These are phyloP conservation scores for Lepidium campestre DNA, from an alignment of 441 rosid genomes.

Conservation along the genomic window DNA sequence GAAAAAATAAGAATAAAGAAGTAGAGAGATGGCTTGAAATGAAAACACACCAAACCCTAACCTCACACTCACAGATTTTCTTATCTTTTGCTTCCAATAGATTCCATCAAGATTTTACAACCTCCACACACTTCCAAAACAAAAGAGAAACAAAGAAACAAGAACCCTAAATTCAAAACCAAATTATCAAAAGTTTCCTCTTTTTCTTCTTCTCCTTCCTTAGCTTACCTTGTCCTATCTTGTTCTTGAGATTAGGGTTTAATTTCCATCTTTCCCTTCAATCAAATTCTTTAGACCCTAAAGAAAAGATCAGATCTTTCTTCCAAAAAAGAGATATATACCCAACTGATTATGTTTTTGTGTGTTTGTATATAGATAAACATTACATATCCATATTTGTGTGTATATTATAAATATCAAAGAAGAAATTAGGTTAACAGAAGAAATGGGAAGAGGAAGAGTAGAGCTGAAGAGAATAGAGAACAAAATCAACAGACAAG, in stretches of 20 bases:
- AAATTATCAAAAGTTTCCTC: constrained; percentile 9
- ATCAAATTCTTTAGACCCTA: not conserved
- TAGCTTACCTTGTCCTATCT: not conserved
- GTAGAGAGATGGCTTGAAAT: constrained; percentile 12
- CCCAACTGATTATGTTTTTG: constrained; percentile 5
- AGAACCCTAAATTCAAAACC: constrained; percentile 25
- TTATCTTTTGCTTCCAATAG: constrained; percentile 24
- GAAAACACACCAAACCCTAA: constrained; percentile 41
- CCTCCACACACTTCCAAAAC: not conserved
- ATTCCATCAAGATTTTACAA: constrained; percentile 20
- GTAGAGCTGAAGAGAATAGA: constrained; percentile 85
- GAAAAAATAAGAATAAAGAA: constrained; percentile 3
- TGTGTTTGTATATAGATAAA: constrained; percentile 21
- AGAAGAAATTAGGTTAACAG: not conserved
- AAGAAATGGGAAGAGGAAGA: constrained; percentile 79
- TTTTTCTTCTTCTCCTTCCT: constrained; percentile 5
- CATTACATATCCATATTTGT: constrained; percentile 12
- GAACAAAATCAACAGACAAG: constrained; percentile 83
- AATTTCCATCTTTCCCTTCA: constrained; percentile 7
- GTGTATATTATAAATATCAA: not conserved
- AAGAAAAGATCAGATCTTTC: constrained; percentile 29
- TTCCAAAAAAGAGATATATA: constrained; percentile 20
- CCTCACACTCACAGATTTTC: constrained; percentile 37
- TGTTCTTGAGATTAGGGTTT: constrained; percentile 33
- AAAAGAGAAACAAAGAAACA: not conserved